phyloP scores from a whole-genome alignment of 768 basidiomycete genomes.

The Tylopilus subfusipes region DNA sequence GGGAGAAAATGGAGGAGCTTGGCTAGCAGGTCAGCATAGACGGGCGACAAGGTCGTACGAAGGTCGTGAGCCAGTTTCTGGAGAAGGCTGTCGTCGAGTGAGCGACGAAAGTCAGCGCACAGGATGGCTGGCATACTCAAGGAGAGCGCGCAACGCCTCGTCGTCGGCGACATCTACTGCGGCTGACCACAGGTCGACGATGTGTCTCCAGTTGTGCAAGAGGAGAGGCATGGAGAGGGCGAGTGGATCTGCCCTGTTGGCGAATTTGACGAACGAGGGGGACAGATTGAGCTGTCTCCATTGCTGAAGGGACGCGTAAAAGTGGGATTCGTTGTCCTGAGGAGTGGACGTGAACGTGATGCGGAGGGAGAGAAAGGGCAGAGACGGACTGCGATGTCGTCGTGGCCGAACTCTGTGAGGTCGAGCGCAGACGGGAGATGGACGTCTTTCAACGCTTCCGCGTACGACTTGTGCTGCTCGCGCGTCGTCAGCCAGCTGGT shows the following conservation, averaged over 20 bases:
- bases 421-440: conserved; percentile 67
- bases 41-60: conserved; percentile 67
- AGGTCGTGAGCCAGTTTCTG: conserved; percentile 80
- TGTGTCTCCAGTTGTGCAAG: conserved; percentile 72
- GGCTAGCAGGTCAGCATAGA: conserved; percentile 53
- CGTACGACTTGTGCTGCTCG: conserved; percentile 71
- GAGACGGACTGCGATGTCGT: conserved; percentile 50
- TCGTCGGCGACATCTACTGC: conserved; percentile 61
- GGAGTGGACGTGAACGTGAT: background rate
- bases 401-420: conserved; percentile 53
- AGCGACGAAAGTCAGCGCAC: conserved; percentile 6
- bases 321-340: conserved; percentile 77
- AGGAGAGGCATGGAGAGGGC: conserved; percentile 77
- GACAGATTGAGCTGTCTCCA: conserved; percentile 81
- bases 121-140: conserved; percentile 54
- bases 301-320: conserved; percentile 67
- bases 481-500: no score
- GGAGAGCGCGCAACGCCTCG: conserved; percentile 67
- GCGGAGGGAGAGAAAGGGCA: background rate
- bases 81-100: conserved; percentile 49
- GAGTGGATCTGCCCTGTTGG: conserved; percentile 53
- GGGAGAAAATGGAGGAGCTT: conserved; percentile 56
- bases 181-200: conserved; percentile 61
- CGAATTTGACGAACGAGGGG: conserved; percentile 69
- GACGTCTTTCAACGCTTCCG: conserved; percentile 60